Evolutionary conservation across 2,329 filamentous ascomycete species (phyloP).

Genomic region (Reticulascus tulasneorum): DNA sequence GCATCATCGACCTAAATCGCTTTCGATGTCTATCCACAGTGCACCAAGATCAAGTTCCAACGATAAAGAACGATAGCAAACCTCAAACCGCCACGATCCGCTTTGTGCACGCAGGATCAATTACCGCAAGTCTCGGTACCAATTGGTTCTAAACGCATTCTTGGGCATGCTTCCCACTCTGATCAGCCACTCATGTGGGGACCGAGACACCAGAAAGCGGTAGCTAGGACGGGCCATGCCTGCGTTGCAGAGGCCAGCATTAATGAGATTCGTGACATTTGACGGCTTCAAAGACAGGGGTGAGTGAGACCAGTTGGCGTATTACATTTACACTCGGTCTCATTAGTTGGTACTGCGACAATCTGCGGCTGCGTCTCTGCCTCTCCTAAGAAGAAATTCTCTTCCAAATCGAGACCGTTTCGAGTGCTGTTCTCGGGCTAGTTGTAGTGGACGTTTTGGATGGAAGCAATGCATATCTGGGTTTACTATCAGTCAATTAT

Average conservation of each 20-base stretch:
- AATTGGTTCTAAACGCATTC: not conserved
- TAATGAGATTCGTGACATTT: constrained; percentile 26
- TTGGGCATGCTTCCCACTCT: not conserved
- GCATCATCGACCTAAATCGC: too few species aligned
- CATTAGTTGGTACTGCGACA: too few species aligned
- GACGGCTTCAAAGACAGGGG: constrained; percentile 20
- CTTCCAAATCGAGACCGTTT: too few species aligned
- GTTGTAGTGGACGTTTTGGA: too few species aligned
- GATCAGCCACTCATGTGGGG: not conserved
- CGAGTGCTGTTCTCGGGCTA: too few species aligned
- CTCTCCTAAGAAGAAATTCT: too few species aligned
- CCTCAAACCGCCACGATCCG: not conserved
- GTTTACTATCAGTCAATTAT: too few species aligned
- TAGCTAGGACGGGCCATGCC: constrained; percentile 11
- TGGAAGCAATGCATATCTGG: too few species aligned
- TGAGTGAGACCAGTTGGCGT: constrained; percentile 19
- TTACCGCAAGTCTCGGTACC: not conserved
- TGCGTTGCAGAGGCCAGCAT: constrained; percentile 26
- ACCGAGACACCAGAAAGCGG: constrained; percentile 20
- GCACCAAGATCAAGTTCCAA: not conserved
- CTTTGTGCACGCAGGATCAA: not conserved
- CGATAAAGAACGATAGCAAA: not conserved
- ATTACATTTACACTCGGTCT: too few species aligned
- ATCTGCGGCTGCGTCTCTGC: too few species aligned
- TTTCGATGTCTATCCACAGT: too few species aligned